Evolutionary conservation across 2,329 filamentous ascomycete species (phyloP).

Genomic region (Alternaria solani): DNA sequence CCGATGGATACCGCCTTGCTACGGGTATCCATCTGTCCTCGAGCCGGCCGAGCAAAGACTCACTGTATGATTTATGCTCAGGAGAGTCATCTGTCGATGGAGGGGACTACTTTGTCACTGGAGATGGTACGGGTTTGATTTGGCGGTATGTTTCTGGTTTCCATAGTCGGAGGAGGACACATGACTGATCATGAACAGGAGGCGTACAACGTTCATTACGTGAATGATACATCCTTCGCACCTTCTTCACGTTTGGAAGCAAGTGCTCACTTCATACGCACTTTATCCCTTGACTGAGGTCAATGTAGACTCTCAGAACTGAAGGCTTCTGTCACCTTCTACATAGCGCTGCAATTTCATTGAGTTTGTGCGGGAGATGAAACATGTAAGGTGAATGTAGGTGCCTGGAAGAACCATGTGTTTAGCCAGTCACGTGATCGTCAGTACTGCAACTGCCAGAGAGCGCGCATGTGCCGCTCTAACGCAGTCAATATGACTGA

Average conservation of each 20-base stretch:
- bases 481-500: not conserved
- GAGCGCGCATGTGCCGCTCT: not conserved
- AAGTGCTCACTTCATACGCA: not conserved
- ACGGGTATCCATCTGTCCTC: no score
- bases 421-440: not conserved
- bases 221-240: no score
- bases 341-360: not conserved
- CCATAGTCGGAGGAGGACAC: no score
- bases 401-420: not conserved
- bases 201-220: no score
- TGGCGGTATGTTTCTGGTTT: no score
- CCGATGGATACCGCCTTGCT: no score
- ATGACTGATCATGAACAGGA: no score
- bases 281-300: not conserved
- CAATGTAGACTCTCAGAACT: not conserved
- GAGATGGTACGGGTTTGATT: no score
- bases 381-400: rapidly evolving
- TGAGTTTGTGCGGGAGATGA: not conserved
- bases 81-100: no score
- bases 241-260: not conserved
- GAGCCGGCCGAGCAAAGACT: no score
- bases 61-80: no score
- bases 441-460: not conserved
- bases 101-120: no score
- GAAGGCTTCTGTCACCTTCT: not conserved